These are phyloP conservation scores for Cardamine resedifolia DNA, from an alignment of 345 rosid genomes.

Conservation along the genomic window DNA sequence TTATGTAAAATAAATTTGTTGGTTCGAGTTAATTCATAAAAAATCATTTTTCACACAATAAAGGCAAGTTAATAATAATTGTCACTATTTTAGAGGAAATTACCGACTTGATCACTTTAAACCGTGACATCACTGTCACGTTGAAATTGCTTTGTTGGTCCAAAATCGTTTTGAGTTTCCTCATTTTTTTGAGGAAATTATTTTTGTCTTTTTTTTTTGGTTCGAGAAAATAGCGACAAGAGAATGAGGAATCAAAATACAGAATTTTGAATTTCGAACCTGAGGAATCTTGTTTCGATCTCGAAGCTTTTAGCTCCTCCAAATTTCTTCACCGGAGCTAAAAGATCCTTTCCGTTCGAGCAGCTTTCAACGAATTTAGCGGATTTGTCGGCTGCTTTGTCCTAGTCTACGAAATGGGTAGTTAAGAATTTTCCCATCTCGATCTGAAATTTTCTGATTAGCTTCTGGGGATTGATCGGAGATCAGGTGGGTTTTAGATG, in stretches of 20 bases:
- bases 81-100: not conserved
- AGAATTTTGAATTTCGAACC: constrained; percentile 30
- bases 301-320: not conserved
- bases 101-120: constrained; percentile 10
- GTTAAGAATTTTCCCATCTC: constrained; percentile 4
- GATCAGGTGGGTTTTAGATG: constrained; percentile 37
- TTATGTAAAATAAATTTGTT: not conserved
- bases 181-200: not conserved
- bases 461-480: constrained; percentile 32
- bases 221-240: constrained; percentile 17
- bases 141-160: constrained; percentile 27
- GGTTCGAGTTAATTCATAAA: not conserved
- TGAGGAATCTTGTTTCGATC: constrained; percentile 24
- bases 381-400: constrained; percentile 38
- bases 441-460: constrained; percentile 27
- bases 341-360: constrained; percentile 1
- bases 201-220: not conserved
- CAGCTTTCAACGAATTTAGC: constrained; percentile 34
- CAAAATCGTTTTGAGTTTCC: not conserved
- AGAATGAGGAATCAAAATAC: constrained; percentile 17
- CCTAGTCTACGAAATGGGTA: constrained; percentile 24
- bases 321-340: constrained; percentile 22
- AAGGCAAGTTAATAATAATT: not conserved
- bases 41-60: not conserved
- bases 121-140: constrained; percentile 28